Base-by-base conservation (phyloP, 164 flowering plant genomes). In the Pachysandra terminalis region DNA sequence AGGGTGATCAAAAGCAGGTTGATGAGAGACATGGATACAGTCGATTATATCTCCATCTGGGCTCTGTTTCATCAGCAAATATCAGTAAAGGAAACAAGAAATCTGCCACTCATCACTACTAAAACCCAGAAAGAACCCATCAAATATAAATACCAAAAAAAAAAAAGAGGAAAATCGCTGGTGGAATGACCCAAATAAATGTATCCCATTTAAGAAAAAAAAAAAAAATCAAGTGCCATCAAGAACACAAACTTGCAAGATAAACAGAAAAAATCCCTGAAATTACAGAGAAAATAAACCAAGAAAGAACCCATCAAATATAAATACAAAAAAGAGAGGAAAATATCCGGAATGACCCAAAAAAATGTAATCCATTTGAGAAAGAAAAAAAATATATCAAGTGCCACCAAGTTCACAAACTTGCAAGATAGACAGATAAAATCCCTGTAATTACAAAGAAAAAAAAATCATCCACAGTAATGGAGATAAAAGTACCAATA, bases 1-100 rank as follows among this genome's bases (percentile, higher is more conserved):
- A n/a, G n/a, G 98, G 59, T 95, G 98, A 77, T 95, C 98, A 78
- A 91, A 90, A 28, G 98, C 98, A 10, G 94, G 92, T 73, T 95
- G 97, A 53, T 95, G 86, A 68, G 88, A 70, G 41, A 82, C 74
- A 67, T n/a, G 93, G 17, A 94, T 84, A 72, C 98, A 94, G 73
- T 94, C 98, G 37, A 94, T 94, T n/a, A 78, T 75, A 80, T 94
- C 98, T 19, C 98, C 98, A 84, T 93, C 98, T 58, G 96, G 89
- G 75, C 98, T 91, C 98, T 93, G 96, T 61, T 52, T 45, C 68
- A 61, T 17, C 61, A 72, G 9, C 37, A 13, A 62, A 28, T 73
- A 65, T 0, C 49, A 41, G 19, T 57, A 61, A 60, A n/a, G 62
- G 19, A 15, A 23, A 40, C 52, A 23, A 48, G 17, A 23, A 24